phyloP scores from a whole-genome alignment of 2,329 filamentous ascomycete species.

The Aspergillus ruber region DNA sequence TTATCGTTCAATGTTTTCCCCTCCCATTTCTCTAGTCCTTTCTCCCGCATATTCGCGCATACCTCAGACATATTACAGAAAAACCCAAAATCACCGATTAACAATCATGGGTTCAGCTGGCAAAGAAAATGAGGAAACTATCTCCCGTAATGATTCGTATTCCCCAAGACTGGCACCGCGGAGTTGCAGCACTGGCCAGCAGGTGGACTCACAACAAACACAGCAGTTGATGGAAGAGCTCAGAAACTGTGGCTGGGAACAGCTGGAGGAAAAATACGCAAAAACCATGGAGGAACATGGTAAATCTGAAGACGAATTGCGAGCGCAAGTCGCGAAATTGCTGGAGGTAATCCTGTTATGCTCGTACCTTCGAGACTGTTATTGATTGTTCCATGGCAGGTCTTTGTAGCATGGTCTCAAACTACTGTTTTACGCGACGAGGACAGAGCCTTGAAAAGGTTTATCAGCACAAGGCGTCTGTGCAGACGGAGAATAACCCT shows the following conservation, averaged over 20 bases:
- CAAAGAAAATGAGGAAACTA: neutral
- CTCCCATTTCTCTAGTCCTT: neutral
- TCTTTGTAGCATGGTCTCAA: slow-evolving; percentile 72
- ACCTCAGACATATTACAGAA: neutral
- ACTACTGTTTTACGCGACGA: slow-evolving; percentile 67
- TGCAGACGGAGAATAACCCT: neutral
- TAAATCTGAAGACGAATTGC: slow-evolving; percentile 57
- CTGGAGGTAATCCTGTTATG: slow-evolving; percentile 47
- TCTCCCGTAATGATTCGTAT: neutral
- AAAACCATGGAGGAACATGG: slow-evolving; percentile 58
- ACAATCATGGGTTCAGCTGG: slow-evolving; percentile 1
- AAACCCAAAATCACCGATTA: neutral
- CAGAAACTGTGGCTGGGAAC: slow-evolving; percentile 65
- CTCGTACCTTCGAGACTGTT: neutral
- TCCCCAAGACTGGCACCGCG: neutral
- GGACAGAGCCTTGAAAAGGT: slow-evolving; percentile 71
- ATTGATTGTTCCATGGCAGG: slow-evolving; percentile 43
- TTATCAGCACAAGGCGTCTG: slow-evolving; percentile 10
- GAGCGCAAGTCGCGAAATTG: slow-evolving; percentile 62
- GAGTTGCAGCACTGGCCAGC: neutral
- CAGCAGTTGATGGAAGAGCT: slow-evolving; percentile 45
- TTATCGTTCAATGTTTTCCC: neutral
- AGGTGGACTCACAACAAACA: slow-evolving; percentile 11
- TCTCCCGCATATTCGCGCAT: neutral
- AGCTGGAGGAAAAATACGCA: slow-evolving; percentile 66